Base-by-base conservation (phyloP, 1,284 basidiomycete genomes). In the Austroboletus novae-zelandiae region DNA sequence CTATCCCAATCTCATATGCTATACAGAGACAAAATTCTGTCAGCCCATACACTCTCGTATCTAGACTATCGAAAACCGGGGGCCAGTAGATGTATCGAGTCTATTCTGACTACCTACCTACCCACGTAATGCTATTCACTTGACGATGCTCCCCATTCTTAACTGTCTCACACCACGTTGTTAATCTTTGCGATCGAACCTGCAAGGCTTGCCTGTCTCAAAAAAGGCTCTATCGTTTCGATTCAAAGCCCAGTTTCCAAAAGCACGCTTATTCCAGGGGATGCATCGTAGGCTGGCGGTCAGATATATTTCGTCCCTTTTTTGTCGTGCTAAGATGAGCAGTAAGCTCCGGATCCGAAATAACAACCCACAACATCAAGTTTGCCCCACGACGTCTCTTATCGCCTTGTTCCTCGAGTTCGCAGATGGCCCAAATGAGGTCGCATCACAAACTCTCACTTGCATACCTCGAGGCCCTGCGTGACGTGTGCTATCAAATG, bases 41-140 rank as follows among this genome's bases (percentile, higher is more conserved):
- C 17, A 45, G 29, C 4, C 4, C 36, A 13, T 40, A 55, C 30
- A 41, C 41, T 10, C 54, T 62, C 30, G 46, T 55, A 39, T 62
- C 61, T 53, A 58, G 61, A 52, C 20, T 62, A 27, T 61, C 63
- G n/a, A 48, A 53, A 15, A 11, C 46, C n/a, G 46, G 17, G 15
- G 40, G 8, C 34, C 44, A 47, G 9, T 63, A 57, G 52, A 45
- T 14, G 18, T 17, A 18, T 31, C 11, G 27, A 27, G 3, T 17
- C 1, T 39, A 27, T 45, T 47, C 5, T 40, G 20, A 13, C 18
- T 37, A 11, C 31, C 29, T 25, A 20, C 23, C 25, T n/a, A 15
- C 37, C 31, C 45, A 47, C 40, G 23, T 47, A 48, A 51, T 51
- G 14, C 17, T 39, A 43, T 59, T 25, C 37, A 35, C 20, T 30